Evolutionary conservation across 345 rosid genomes (phyloP), one percentile per base, ranked within the genome.

Genomic region (Eucalyptus paniculata): DNA sequence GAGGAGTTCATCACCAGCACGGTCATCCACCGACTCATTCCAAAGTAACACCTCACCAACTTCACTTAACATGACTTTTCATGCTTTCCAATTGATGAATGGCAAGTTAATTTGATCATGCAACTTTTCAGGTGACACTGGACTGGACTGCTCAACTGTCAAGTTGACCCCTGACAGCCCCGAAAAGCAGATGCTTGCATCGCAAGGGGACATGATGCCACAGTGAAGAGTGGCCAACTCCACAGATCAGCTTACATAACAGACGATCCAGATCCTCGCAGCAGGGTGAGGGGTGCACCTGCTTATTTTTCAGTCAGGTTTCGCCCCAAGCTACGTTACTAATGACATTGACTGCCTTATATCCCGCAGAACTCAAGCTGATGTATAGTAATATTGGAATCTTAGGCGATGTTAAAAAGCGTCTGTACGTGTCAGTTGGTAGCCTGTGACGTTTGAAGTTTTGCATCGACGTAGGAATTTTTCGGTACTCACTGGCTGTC

Each of bases 61-160:
- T 86, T 50, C 45, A 58, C 88, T 18, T 53, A 53, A 53, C 62
- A 49, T 16, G n/a, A 45, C 58, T n/a, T 86, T 37, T 58, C 42
- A 86, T 81, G 49, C n/a, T 53, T 72, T 50, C 53, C 60, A 34
- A 34, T 50, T 53, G 82, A 83, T 30, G 86, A 21, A 34, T 56
- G 32, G 18, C 37, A 65, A 40, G 47, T 8, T 23, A 44, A 40
- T 23, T 40, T 85, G 58, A 89, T 49, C 50, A 65, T 89, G 56
- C 89, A 86, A 21, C 19, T 37, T 87, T 83, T 65, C 69, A 96
- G 99, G 99, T 93, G 97, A 97, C 90, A 92, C 96, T 56, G 92
- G 89, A 53, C 91, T 94, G 91, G 96, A 93, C 90, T 95, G 94
- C 92, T 88, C 94, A 13, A 67, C 50, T 72, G 45, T 89, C 60